Conservation (phyloP, 345 rosid genomes). For the Rhodomyrtus tomentosa region DNA sequence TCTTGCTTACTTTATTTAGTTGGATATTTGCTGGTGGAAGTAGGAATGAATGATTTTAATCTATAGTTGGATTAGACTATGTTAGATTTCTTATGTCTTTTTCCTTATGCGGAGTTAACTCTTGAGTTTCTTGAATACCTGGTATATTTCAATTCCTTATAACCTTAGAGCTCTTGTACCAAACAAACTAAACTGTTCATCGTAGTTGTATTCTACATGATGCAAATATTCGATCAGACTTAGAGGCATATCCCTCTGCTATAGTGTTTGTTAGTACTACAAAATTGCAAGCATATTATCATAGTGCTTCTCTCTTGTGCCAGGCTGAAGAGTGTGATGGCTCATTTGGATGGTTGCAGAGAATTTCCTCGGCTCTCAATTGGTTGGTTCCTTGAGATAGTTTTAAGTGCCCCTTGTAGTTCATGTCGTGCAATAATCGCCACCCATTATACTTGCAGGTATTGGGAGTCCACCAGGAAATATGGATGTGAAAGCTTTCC, state of each 20-base stretch:
- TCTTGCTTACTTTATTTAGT: background rate
- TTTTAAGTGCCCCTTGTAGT: background rate
- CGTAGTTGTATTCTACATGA: background rate
- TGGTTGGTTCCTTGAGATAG: slow-evolving; percentile 20
- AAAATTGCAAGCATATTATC: background rate
- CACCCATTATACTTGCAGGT: slow-evolving; percentile 22
- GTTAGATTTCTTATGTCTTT: background rate
- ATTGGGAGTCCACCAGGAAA: slow-evolving; percentile 84
- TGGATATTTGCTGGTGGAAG: background rate
- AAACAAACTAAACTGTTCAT: background rate
- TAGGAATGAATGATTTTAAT: background rate
- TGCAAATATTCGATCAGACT: background rate
- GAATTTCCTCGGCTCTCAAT: slow-evolving; percentile 72
- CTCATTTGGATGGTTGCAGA: slow-evolving; percentile 58
- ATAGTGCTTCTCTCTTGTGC: slow-evolving; percentile 1
- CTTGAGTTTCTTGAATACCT: background rate
- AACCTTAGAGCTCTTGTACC: background rate
- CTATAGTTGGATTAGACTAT: background rate
- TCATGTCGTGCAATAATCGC: background rate
- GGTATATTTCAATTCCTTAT: background rate
- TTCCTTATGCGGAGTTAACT: background rate
- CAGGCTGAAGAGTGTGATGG: slow-evolving; percentile 78
- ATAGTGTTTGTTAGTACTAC: background rate
- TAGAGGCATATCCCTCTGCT: background rate
- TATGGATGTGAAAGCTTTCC: slow-evolving; percentile 94